These are phyloP conservation scores for Phylloporus sp. DNA, from an alignment of 1,284 basidiomycete species.

Conservation along the genomic window DNA sequence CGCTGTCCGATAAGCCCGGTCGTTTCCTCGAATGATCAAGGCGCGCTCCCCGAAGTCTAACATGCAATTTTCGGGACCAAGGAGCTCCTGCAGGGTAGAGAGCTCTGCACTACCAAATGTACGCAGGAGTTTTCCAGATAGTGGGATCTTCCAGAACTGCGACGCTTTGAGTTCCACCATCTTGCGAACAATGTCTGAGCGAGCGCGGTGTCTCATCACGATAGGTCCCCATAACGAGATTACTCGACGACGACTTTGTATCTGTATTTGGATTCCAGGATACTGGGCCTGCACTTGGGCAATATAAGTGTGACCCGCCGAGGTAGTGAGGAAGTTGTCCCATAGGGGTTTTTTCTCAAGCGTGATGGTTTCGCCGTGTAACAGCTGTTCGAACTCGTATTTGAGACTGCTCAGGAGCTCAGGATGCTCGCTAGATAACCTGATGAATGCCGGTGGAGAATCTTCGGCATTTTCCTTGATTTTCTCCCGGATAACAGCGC, in stretches of 20 bases:
- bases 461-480: constrained; percentile 24
- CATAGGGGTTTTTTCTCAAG: constrained; percentile 56
- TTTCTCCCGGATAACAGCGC: constrained; percentile 34
- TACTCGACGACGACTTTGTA: constrained; percentile 44
- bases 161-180: constrained; percentile 45
- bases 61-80: constrained; percentile 47
- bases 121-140: constrained; percentile 49
- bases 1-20: constrained; percentile 39
- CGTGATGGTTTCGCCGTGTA: constrained; percentile 59
- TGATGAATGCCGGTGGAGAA: constrained; percentile 41
- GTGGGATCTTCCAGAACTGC: constrained; percentile 45
- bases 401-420: constrained; percentile 57
- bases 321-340: constrained; percentile 60
- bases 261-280: constrained; percentile 46
- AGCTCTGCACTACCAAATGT: constrained; percentile 50
- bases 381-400: constrained; percentile 57
- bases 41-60: constrained; percentile 34
- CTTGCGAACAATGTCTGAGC: constrained; percentile 49
- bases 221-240: constrained; percentile 59
- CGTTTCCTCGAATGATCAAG: constrained; percentile 43
- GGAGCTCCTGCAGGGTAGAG: constrained; percentile 38
- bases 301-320: constrained; percentile 49
- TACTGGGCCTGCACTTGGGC: constrained; percentile 43
- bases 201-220: constrained; percentile 42
- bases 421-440: constrained; percentile 49